Base-by-base conservation (phyloP, 805 yeast genomes). In the Komagataella kurtzmanii region DNA sequence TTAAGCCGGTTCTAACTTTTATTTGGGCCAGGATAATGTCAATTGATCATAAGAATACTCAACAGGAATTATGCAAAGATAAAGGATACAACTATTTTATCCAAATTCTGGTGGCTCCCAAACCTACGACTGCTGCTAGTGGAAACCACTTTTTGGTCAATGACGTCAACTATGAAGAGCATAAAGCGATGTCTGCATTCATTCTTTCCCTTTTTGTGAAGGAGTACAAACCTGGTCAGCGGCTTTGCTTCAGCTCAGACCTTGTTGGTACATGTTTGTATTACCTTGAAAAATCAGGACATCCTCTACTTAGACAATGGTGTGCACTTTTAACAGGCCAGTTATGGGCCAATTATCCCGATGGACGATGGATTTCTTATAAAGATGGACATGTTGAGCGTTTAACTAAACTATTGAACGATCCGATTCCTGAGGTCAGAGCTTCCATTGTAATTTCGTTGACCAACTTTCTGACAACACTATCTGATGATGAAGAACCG, bases 21-120 rank as follows among this genome's bases (percentile, higher is more conserved):
- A 93, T 93, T 51, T 93, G 99, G 99, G 96, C 98, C 0, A 75
- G 98, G 57, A 88, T 93, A 19, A 88, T 93, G 93, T 90, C 97
- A 2, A 95, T 93, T 21, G 98, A 91, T 65, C 84, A 85, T 63
- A 77, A 80, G 56, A 84, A 85, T 60, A 88, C 96, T 3, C 99
- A 93, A 64, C 89, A 84, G 55, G 99, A 93, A 61, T 74, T 93
- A 30, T 78, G 93, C 56, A 90, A 90, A 59, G 98, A 91, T 61
- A 85, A 84, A 60, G 96, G 97, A 0, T 90, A 81, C 65, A 80
- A 82, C 59, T 91, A 93, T 64, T 93, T 93, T 63, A 79, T 88
- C 47, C 80, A 83, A 54, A 88, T 91, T 61, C 69, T 93, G 47
- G 81, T 83, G 52, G 66, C 72, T 51, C 69, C 60, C 45, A 19